Base-by-base conservation (phyloP, 176 grass and related monocot species). In the Cenchrus fungigraminus region DNA sequence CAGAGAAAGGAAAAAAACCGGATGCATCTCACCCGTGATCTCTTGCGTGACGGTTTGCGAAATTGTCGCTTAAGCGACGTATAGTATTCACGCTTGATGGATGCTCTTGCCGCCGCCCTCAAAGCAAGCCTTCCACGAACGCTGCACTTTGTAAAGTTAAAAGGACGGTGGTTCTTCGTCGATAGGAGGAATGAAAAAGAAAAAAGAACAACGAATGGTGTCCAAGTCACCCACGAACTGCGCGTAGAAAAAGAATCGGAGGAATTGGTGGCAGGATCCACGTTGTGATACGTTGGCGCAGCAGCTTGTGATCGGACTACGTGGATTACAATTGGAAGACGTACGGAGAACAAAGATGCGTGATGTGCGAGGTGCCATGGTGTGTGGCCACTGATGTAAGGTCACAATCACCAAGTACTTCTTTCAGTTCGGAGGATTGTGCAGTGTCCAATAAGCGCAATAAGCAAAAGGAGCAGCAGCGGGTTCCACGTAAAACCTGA, bases 381-480 rank as follows among this genome's bases (percentile, higher is more conserved):
- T 74, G 79, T 74, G 79, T 79, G 74, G 74, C 67, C 74, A 83
- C 68, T 66, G 87, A 85, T 81, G 80, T 68, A 31, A 80, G 43
- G 81, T 74, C 87, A 68, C 72, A 12, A 63, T 82, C 79, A 70
- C 57, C 83, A 81, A 57, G 51, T 86, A 92, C 72, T 78, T 71
- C 44, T 88, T 92, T 87, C 71, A 34, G 60, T 79, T 65, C 87
- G 76, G 59, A 46, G 29, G 65, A 73, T 79, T 84, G 82, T 92
- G 87, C 87, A 68, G 22, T 63, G 61, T 56, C 88, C 81, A 87
- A 84, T 87, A 86, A 82, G 88, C 91, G 77, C 85, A 87, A 66
- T 82, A 90, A 79, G 85, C 59, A 69, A 72, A 58, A 53, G 58
- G 81, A 25, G 22, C 22, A 82, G 68, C 37, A 76, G 52, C 73